Conservation (phyloP, 345 rosid genomes). For the Orychophragmus violaceus region DNA sequence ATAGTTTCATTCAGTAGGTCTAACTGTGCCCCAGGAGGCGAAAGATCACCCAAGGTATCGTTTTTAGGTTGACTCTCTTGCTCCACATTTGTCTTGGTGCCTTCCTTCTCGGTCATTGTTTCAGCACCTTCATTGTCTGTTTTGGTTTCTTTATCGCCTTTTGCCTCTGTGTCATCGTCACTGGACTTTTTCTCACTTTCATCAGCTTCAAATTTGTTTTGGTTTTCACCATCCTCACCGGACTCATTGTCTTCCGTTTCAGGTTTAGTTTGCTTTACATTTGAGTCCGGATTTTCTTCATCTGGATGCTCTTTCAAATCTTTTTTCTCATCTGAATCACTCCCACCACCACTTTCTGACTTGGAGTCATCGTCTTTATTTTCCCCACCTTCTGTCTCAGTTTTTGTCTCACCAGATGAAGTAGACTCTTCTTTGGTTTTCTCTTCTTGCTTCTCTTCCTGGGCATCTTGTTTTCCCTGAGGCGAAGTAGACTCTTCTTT, state of each 20-base stretch:
- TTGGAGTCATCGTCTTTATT: conserved; percentile 30
- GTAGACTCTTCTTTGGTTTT: conserved; percentile 37
- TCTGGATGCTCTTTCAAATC: conserved; percentile 39
- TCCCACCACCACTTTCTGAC: conserved; percentile 35
- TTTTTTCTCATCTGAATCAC: conserved; percentile 35
- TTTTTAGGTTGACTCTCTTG: conserved; percentile 41
- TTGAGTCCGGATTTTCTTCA: conserved; percentile 34
- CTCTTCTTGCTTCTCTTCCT: conserved; percentile 40
- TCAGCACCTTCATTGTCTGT: conserved; percentile 37
- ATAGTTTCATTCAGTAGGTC: conserved; percentile 76
- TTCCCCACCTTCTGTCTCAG: conserved; percentile 29
- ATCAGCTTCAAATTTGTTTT: conserved; percentile 34
- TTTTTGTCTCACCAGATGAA: conserved; percentile 30
- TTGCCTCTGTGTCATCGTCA: conserved; percentile 30
- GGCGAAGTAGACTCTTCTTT: not conserved
- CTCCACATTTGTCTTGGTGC: conserved; percentile 35
- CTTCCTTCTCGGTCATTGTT: conserved; percentile 34
- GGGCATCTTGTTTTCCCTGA: conserved; percentile 36
- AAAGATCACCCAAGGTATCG: conserved; percentile 45
- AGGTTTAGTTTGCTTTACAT: conserved; percentile 42
- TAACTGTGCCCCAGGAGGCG: conserved; percentile 75
- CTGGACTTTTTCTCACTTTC: conserved; percentile 32
- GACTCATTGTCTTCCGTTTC: conserved; percentile 36
- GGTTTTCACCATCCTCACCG: conserved; percentile 34
- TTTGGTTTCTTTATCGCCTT: conserved; percentile 37